Evolutionary conservation across 345 rosid species (phyloP).

Genomic region (Euphorbia lathyris): DNA sequence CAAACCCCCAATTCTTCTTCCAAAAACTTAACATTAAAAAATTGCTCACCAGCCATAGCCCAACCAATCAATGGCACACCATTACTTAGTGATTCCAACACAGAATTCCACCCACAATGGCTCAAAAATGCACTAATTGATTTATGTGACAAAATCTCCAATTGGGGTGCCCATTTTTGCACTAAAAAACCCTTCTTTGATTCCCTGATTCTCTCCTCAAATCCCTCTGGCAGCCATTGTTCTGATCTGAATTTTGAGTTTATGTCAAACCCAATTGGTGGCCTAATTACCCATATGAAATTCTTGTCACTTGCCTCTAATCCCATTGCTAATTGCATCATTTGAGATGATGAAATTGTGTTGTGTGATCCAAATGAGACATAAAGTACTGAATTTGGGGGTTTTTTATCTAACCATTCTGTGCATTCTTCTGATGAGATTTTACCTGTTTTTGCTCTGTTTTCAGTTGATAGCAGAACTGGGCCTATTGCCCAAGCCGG

Average conservation of each 20-base stretch:
- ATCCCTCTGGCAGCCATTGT: conserved; percentile 56
- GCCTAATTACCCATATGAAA: conserved; percentile 78
- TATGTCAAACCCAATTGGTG: conserved; percentile 56
- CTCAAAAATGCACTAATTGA: conserved; percentile 56
- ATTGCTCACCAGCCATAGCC: conserved; percentile 79
- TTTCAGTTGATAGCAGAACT: conserved; percentile 35
- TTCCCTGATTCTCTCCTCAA: conserved; percentile 36
- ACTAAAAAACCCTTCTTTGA: conserved; percentile 47
- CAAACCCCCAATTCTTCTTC: conserved; percentile 52
- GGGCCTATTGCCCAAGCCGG: conserved; percentile 67
- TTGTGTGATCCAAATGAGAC: conserved; percentile 70
- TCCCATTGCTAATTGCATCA: conserved; percentile 55
- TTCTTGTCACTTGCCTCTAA: conserved; percentile 50
- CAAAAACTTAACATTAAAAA: conserved; percentile 58
- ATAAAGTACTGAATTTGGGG: conserved; percentile 52
- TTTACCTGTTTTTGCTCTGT: conserved; percentile 18
- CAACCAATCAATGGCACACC: conserved; percentile 77
- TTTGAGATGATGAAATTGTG: conserved; percentile 49
- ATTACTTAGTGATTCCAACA: conserved; percentile 49
- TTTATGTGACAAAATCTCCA: conserved; percentile 54
- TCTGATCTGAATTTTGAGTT: conserved; percentile 42
- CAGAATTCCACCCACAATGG: conserved; percentile 91
- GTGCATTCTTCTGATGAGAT: conserved; percentile 24
- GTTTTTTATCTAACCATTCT: conserved; percentile 62
- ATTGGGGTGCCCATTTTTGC: conserved; percentile 70